Conservation (phyloP, 2,329 filamentous ascomycete genomes). For the Chrysoporthe cubensis region DNA sequence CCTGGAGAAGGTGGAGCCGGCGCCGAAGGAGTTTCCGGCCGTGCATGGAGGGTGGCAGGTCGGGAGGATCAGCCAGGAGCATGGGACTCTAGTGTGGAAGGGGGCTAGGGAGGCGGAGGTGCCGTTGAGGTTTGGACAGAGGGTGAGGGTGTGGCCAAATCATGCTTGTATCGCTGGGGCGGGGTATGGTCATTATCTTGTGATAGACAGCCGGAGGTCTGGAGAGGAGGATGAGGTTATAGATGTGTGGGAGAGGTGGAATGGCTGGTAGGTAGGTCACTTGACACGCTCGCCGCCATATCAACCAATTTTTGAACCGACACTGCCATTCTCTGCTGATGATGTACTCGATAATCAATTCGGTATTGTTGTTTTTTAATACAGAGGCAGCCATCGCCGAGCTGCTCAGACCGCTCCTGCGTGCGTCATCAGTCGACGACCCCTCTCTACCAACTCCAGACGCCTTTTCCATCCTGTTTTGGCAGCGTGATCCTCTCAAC, state of each 20-base stretch:
- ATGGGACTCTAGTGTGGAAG: constrained; percentile 71
- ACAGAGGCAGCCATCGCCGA: constrained; percentile 17
- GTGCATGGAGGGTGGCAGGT: constrained; percentile 65
- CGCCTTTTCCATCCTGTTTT: constrained; percentile 22
- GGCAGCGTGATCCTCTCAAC: constrained; percentile 5
- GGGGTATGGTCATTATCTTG: constrained; percentile 72
- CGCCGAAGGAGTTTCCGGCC: constrained; percentile 46
- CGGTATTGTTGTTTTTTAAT: constrained; percentile 15
- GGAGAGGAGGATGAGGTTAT: constrained; percentile 63
- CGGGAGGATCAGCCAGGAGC: constrained; percentile 75
- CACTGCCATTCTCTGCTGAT: not conserved
- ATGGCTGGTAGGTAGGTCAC: constrained; percentile 70
- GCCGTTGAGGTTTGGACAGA: constrained; percentile 63
- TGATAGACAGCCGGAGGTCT: constrained; percentile 66
- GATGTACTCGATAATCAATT: constrained; percentile 13
- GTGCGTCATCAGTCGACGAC: constrained; percentile 20
- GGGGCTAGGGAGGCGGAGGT: constrained; percentile 51
- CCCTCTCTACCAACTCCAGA: constrained; percentile 27
- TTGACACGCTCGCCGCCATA: not conserved
- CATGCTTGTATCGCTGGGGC: constrained; percentile 79
- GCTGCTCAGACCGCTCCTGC: constrained; percentile 16
- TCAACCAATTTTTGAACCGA: too few species aligned
- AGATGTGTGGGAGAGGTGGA: constrained; percentile 77
- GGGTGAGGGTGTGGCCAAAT: constrained; percentile 75
- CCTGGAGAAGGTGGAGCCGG: constrained; percentile 39